A percentile compares a stretch with the other conserved stretches of the same genome.
Conservation (phyloP, 2,329 filamentous ascomycete genomes). For the Pseudomassariella vexata region DNA sequence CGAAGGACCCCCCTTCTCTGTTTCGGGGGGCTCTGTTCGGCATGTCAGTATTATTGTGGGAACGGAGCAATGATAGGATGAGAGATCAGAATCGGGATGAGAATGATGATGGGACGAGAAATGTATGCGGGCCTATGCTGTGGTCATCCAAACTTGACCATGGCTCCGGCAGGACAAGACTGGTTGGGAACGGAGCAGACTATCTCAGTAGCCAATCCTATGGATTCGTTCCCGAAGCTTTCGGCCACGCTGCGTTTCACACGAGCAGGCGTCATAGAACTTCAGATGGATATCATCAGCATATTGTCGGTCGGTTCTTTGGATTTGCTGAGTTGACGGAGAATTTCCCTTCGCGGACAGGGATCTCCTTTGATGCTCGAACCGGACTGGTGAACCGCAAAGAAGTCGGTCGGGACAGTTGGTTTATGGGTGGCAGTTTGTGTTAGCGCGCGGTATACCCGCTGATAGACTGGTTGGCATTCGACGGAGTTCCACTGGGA, state of each 20-base stretch:
- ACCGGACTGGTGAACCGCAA: too few species aligned
- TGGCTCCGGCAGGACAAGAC: background rate
- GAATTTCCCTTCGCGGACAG: too few species aligned
- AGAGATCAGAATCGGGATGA: too few species aligned
- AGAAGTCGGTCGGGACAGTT: background rate
- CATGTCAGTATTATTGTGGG: background rate
- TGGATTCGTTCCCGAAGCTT: constrained; percentile 1
- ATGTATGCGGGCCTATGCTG: too few species aligned
- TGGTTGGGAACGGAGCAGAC: background rate
- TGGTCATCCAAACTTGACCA: too few species aligned
- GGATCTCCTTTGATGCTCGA: too few species aligned
- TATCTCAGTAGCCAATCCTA: too few species aligned
- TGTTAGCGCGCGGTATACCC: constrained; percentile 5
- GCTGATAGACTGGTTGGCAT: constrained; percentile 7
- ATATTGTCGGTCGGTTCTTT: background rate
- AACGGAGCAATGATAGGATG: background rate
- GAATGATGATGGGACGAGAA: constrained; percentile 7
- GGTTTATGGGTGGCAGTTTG: constrained; percentile 1
- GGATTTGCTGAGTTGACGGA: background rate
- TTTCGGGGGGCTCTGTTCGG: background rate
- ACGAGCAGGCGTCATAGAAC: background rate
- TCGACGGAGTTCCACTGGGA: constrained; percentile 4
- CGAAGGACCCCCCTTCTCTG: constrained; percentile 1
- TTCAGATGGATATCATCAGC: background rate
- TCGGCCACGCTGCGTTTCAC: background rate